Conservation (phyloP, 805 yeast genomes). For the Nematodospora valgi region DNA sequence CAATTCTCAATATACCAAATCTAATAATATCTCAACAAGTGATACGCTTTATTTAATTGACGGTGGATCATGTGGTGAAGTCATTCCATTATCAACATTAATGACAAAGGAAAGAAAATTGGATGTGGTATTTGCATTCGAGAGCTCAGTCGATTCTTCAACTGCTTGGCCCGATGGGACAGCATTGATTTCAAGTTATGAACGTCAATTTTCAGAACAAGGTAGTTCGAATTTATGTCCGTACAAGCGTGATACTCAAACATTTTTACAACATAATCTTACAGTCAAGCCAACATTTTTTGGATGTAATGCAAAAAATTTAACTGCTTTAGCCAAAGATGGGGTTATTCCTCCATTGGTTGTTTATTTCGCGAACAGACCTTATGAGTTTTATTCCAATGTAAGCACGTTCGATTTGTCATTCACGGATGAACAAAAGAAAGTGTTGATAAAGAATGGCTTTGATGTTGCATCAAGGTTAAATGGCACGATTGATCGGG, state of each 20-base stretch:
- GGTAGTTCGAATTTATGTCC: constrained; percentile 70
- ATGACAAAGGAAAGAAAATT: constrained; percentile 24
- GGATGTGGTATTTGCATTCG: constrained; percentile 36
- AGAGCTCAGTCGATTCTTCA: constrained; percentile 29
- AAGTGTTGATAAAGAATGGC: constrained; percentile 66
- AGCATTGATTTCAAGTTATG: constrained; percentile 28
- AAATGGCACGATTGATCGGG: constrained; percentile 62
- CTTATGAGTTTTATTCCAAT: constrained; percentile 63
- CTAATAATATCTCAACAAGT: constrained; percentile 18
- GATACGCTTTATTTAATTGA: constrained; percentile 31
- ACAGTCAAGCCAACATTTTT: constrained; percentile 74
- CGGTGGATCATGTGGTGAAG: constrained; percentile 40
- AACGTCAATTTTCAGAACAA: constrained; percentile 34
- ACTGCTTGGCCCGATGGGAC: constrained; percentile 39
- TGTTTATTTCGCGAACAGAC: constrained; percentile 71
- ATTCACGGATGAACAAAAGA: constrained; percentile 55
- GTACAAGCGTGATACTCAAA: constrained; percentile 66
- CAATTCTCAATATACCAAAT: constrained; percentile 27
- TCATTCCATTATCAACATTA: constrained; percentile 35
- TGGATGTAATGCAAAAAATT: constrained; percentile 70
- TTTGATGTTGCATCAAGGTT: constrained; percentile 63
- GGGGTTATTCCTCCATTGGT: constrained; percentile 61
- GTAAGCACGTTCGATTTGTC: constrained; percentile 69
- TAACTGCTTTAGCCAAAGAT: constrained; percentile 48
- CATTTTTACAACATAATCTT: constrained; percentile 58